Percentiles rank a stretch among this genome's conserved stretches.
Conservation (phyloP, 2,329 filamentous ascomycete species). For the Fonsecaea pugnacius region DNA sequence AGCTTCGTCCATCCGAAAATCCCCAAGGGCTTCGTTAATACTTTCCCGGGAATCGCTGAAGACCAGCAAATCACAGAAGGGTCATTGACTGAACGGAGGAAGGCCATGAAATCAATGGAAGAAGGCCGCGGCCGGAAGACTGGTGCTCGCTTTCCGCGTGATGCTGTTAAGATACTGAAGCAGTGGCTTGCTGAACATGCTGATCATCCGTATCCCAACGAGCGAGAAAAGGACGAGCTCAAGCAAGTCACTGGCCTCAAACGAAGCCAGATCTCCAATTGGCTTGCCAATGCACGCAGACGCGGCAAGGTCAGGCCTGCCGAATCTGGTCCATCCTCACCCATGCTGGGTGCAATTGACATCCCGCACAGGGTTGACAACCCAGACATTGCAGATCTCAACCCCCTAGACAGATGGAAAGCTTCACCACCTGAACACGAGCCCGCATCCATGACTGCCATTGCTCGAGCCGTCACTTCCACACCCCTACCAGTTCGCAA, state of each 20-base stretch:
- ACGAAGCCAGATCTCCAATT: slow-evolving; percentile 84
- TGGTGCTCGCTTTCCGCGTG: slow-evolving; percentile 76
- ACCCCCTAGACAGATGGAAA: slow-evolving; percentile 71
- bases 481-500: slow-evolving; percentile 42
- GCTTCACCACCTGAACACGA: slow-evolving; percentile 71
- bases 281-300: slow-evolving; percentile 86
- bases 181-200: slow-evolving; percentile 81
- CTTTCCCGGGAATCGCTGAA: slow-evolving; percentile 51
- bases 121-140: slow-evolving; percentile 61
- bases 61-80: slow-evolving; percentile 42
- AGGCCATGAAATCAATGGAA: slow-evolving; percentile 47
- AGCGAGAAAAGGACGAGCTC: slow-evolving; percentile 81
- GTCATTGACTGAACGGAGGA: slow-evolving; percentile 46
- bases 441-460: slow-evolving; percentile 67
- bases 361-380: slow-evolving; percentile 62
- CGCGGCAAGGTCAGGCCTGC: slow-evolving; percentile 73
- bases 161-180: slow-evolving; percentile 79
- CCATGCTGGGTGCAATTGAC: slow-evolving; percentile 72
- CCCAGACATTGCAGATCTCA: slow-evolving; percentile 57
- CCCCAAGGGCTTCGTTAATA: slow-evolving; percentile 49
- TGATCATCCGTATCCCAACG: slow-evolving; percentile 83
- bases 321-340: slow-evolving; percentile 64
- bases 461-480: slow-evolving; percentile 63
- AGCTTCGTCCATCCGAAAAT: slow-evolving; percentile 52
- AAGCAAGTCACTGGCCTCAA: slow-evolving; percentile 79